phyloP scores from a whole-genome alignment of 176 grass and related monocot genomes.

The Lolium rigidum region DNA sequence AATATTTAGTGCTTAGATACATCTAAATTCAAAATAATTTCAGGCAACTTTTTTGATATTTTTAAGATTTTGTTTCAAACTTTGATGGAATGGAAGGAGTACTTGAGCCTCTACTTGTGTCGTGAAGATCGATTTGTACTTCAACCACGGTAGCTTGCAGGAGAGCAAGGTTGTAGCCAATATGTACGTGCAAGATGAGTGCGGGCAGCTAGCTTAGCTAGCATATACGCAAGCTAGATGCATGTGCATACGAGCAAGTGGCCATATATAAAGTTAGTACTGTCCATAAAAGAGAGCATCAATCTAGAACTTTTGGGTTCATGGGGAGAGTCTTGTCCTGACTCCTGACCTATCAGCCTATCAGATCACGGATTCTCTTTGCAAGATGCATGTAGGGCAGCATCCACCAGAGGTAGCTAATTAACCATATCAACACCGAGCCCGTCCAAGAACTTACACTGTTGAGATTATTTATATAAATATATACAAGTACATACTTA shows the following conservation, averaged over 20 bases:
- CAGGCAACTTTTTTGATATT: too few species aligned
- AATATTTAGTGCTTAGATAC: too few species aligned
- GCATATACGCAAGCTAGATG: slow-evolving; percentile 39
- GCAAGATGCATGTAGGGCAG: slow-evolving; percentile 35
- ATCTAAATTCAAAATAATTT: too few species aligned
- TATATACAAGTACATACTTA: not conserved
- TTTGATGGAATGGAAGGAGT: too few species aligned
- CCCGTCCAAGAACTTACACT: slow-evolving; percentile 29
- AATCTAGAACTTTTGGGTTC: slow-evolving; percentile 36
- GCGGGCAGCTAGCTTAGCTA: not conserved
- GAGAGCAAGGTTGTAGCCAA: not conserved
- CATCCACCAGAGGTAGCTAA: slow-evolving; percentile 15
- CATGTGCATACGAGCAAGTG: slow-evolving; percentile 30
- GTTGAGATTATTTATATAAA: not conserved
- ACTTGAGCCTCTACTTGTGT: too few species aligned
- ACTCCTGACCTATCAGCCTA: slow-evolving; percentile 26
- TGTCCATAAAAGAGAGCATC: slow-evolving; percentile 33
- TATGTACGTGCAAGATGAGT: slow-evolving; percentile 28
- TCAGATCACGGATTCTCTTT: slow-evolving; percentile 40
- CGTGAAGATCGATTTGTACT: not conserved
- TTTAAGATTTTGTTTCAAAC: too few species aligned
- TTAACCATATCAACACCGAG: slow-evolving; percentile 14
- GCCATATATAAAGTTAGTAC: slow-evolving; percentile 15
- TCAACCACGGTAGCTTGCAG: not conserved
- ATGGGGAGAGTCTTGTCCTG: slow-evolving; percentile 15